These are phyloP conservation scores for Glycine latifolia DNA, from an alignment of 306 rosid species.

Conservation along the genomic window DNA sequence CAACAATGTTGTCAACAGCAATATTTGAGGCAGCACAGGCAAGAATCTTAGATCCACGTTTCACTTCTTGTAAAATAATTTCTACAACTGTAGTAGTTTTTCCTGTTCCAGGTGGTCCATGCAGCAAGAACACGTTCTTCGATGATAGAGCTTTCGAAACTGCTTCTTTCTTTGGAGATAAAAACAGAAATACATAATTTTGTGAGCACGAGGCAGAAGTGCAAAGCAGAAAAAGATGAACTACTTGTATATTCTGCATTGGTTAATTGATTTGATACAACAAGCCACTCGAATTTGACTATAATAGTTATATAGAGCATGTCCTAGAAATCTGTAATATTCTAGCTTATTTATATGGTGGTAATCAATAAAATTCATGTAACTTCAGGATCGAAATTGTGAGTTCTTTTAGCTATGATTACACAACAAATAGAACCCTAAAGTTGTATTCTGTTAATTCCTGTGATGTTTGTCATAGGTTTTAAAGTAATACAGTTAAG, in stretches of 20 bases:
- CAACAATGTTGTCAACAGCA: slow-evolving; percentile 99
- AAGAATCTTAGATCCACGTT: slow-evolving; percentile 94
- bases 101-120: slow-evolving; percentile 99
- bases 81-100: slow-evolving; percentile 98
- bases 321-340: not conserved
- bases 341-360: slow-evolving; percentile 29
- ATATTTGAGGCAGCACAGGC: slow-evolving; percentile 99
- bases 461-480: not conserved
- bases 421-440: slow-evolving; percentile 5
- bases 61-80: slow-evolving; percentile 94
- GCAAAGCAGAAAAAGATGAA: slow-evolving; percentile 37
- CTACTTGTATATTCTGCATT: slow-evolving; percentile 9
- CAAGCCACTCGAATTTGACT: slow-evolving; percentile 29
- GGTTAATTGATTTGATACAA: not conserved
- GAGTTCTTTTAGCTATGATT: not conserved
- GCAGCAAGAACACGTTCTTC: slow-evolving; percentile 86
- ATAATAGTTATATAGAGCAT: not conserved
- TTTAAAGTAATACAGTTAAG: slow-evolving; percentile 20
- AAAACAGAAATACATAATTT: slow-evolving; percentile 44
- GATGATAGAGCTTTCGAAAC: slow-evolving; percentile 90
- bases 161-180: slow-evolving; percentile 75
- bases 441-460: not conserved
- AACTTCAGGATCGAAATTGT: not conserved
- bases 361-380: slow-evolving; percentile 4
- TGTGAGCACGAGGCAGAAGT: slow-evolving; percentile 34